A percentile compares a stretch with the other conserved stretches of the same genome.
phyloP scores from a whole-genome alignment of 169 alveolate species.

The Babesia gibsoni region DNA sequence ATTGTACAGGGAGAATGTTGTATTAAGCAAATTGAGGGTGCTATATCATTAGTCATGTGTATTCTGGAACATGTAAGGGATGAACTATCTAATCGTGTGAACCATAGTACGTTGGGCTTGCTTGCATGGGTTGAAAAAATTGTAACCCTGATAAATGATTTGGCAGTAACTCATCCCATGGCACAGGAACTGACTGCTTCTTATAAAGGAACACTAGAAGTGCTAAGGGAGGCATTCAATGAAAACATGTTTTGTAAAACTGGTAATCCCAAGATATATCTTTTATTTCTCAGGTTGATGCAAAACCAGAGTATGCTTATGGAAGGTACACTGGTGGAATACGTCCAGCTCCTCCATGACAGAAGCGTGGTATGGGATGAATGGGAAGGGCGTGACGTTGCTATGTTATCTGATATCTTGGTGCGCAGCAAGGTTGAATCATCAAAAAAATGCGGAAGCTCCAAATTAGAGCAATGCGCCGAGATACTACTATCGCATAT shows the following conservation, averaged over 20 bases:
- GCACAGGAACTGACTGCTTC: neutral
- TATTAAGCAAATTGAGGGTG: neutral
- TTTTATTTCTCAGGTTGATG: neutral
- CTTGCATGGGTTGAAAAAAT: constrained; percentile 7
- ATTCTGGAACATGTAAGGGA: neutral
- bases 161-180: neutral
- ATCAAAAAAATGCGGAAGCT: neutral
- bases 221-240: too few relatives aligned
- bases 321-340: neutral
- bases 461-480: neutral
- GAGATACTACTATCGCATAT: neutral
- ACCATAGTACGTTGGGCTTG: too few relatives aligned
- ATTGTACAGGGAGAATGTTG: constrained; percentile 3
- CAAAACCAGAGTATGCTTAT: constrained; percentile 1
- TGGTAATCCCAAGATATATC: neutral
- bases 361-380: neutral
- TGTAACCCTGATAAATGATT: neutral
- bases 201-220: neutral
- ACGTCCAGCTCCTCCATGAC: neutral
- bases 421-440: neutral
- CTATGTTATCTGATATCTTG: constrained; percentile 41
- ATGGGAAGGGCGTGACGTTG: constrained; percentile 25
- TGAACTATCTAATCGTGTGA: neutral
- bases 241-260: too few relatives aligned
- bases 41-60: neutral